A percentile compares a stretch with the other conserved stretches of the same genome.
Conservation (phyloP, 176 grass and related monocot species). For the Echinochloa phyllopogon region DNA sequence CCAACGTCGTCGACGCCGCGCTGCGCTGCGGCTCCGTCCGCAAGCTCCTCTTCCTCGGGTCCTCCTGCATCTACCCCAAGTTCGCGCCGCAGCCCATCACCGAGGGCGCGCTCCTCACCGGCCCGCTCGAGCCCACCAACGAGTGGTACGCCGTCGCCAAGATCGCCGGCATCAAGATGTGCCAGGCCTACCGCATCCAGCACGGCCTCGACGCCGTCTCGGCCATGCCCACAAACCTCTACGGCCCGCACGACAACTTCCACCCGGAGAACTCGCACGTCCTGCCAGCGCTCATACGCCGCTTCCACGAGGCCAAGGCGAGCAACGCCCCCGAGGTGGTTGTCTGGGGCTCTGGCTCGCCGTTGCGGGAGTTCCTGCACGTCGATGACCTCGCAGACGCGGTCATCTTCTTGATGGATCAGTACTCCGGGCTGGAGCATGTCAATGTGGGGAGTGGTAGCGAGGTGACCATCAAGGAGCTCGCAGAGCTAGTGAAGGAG, state of each 20-base stretch:
- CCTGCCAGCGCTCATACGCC: slow-evolving; percentile 65
- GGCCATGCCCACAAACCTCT: slow-evolving; percentile 89
- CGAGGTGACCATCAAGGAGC: slow-evolving; percentile 81
- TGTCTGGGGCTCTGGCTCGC: slow-evolving; percentile 76
- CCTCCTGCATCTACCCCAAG: slow-evolving; percentile 93
- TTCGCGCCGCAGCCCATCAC: slow-evolving; percentile 81
- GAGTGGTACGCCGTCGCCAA: slow-evolving; percentile 87
- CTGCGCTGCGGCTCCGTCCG: slow-evolving; percentile 62
- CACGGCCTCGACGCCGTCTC: slow-evolving; percentile 75
- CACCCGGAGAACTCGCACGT: slow-evolving; percentile 72
- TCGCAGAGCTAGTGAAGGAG: slow-evolving; percentile 70
- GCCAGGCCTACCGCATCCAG: slow-evolving; percentile 87
- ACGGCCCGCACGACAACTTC: slow-evolving; percentile 82
- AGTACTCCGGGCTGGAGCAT: slow-evolving; percentile 69
- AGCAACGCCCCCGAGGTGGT: slow-evolving; percentile 55
- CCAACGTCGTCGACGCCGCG: slow-evolving; percentile 77
- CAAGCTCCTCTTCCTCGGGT: slow-evolving; percentile 87
- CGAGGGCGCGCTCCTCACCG: slow-evolving; percentile 64
- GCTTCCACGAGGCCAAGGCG: slow-evolving; percentile 73
- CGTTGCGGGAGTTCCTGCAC: slow-evolving; percentile 73
- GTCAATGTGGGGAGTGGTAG: slow-evolving; percentile 75
- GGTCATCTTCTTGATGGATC: slow-evolving; percentile 71
- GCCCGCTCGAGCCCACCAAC: slow-evolving; percentile 89
- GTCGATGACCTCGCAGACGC: slow-evolving; percentile 75
- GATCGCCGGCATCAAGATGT: slow-evolving; percentile 89